Evolutionary conservation across 2,329 filamentous ascomycete species (phyloP), one percentile per base, ranked within the genome.

Genomic region (Aspergillus luchuensis): DNA sequence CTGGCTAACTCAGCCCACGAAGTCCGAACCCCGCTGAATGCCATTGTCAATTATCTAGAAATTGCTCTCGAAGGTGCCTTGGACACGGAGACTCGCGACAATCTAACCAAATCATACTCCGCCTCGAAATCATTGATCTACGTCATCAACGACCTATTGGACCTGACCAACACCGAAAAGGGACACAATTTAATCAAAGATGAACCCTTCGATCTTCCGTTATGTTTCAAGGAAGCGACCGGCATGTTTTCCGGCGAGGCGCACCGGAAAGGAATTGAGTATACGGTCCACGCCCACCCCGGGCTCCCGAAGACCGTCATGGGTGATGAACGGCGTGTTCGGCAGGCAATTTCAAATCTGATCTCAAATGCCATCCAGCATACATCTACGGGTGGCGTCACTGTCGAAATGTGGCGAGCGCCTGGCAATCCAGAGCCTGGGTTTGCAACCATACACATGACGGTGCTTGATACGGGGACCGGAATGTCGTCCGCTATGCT

Each of bases 1-100:
- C 81, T 97, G 21, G 91, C 92, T 4, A 96, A 97, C 66, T 96
- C 92, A 0, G 92, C 92, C 0, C 93, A 97, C 65, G 92, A 97
- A 78, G 91, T 97, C 8, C 88, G 93, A 53, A 97, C 92, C 0
- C 92, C 92, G 0, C 79, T 97, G 2, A 97, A 97, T 70, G 92
- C 92, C 15, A 96, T 97, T 69, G 96, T 97, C 76, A 97, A 97
- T 68, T 97, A 96, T 67, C 84, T 97, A 1, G 92, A 97, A 68
- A 96, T 97, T 65, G 92, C 92, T 0, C 78, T 97, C 1, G 92
- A 97, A 76, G 91, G 92, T 0, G 79, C 82, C 0, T 79, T 97
- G 3, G 92, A 96, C 64, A 80, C 86, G 15, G 92, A 96, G 71
- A 96, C 91, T 0, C 83, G 93, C 19, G 92, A 97, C 5, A 96